Evolutionary conservation across 306 rosid species (phyloP).

Genomic region (Quercus bicolor): DNA sequence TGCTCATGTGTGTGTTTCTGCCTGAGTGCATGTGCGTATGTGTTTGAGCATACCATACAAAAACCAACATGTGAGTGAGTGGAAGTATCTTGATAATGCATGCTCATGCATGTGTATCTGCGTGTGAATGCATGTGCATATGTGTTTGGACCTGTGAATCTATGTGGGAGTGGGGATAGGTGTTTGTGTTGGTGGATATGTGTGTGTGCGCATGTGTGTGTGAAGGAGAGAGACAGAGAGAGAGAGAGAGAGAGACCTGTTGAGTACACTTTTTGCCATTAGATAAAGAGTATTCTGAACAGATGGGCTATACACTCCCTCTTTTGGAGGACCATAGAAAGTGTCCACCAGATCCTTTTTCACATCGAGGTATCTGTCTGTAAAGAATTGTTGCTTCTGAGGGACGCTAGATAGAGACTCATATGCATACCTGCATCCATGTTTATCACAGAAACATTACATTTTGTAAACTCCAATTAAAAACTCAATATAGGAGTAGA

Average conservation of each 20-base stretch:
- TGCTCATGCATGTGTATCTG: not conserved
- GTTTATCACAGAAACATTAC: slow-evolving; percentile 14
- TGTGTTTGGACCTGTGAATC: not conserved
- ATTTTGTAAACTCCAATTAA: slow-evolving; percentile 11
- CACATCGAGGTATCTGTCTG: slow-evolving; percentile 56
- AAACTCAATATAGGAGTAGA: not conserved
- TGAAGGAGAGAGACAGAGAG: not conserved
- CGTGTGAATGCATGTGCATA: not conserved
- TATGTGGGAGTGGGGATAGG: not conserved
- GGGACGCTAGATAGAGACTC: slow-evolving; percentile 56
- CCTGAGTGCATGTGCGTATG: too few species aligned
- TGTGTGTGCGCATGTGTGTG: not conserved
- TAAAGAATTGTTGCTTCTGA: slow-evolving; percentile 56
- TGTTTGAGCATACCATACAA: not conserved
- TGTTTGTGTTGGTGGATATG: not conserved
- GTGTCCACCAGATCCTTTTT: slow-evolving; percentile 66
- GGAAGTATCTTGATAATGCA: not conserved
- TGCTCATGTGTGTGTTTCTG: not conserved
- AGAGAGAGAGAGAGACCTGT: slow-evolving; percentile 50
- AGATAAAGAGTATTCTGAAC: slow-evolving; percentile 89
- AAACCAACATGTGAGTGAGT: not conserved
- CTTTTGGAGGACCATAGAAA: slow-evolving; percentile 72
- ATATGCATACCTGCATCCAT: slow-evolving; percentile 64
- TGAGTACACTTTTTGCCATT: slow-evolving; percentile 73
- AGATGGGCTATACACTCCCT: slow-evolving; percentile 85